phyloP scores from a whole-genome alignment of 345 rosid genomes.

The Euclidium syriacum region DNA sequence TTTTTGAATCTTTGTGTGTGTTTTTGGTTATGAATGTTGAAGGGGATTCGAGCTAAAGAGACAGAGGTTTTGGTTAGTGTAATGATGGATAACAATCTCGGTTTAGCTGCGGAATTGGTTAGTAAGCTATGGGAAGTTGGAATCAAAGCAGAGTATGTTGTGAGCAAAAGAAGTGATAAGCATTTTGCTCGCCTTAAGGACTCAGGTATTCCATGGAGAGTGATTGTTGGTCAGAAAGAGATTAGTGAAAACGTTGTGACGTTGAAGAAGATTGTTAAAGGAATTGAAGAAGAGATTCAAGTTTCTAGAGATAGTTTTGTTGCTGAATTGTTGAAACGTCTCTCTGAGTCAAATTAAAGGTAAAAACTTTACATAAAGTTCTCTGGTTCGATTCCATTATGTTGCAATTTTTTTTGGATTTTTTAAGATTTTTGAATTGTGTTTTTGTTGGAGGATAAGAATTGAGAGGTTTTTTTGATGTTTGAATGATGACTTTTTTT shows the following conservation, averaged over 20 bases:
- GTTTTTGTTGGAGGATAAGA: constrained; percentile 5
- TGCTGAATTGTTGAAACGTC: constrained; percentile 39
- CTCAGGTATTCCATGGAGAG: constrained; percentile 43
- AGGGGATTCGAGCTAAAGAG: constrained; percentile 62
- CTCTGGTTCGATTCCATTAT: not conserved
- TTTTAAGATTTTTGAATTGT: not conserved
- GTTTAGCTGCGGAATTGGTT: constrained; percentile 56
- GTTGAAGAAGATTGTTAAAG: constrained; percentile 49
- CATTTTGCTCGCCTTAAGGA: constrained; percentile 32
- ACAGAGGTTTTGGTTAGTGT: constrained; percentile 64
- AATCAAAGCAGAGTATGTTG: constrained; percentile 61
- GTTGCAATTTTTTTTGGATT: not conserved
- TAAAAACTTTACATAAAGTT: not conserved
- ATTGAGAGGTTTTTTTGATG: not conserved
- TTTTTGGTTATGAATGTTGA: constrained; percentile 20
- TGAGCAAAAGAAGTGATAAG: constrained; percentile 55
- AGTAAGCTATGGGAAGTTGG: constrained; percentile 58
- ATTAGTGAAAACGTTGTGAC: constrained; percentile 54
- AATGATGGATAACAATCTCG: constrained; percentile 50
- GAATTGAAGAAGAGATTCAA: constrained; percentile 36
- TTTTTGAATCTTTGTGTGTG: not conserved
- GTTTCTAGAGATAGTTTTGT: constrained; percentile 44
- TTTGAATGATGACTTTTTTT: not conserved
- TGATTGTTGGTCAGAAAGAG: constrained; percentile 59
- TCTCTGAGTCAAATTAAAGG: constrained; percentile 24